Base-by-base conservation (phyloP, 2,329 filamentous ascomycete species). In the Simplicillium sp. region DNA sequence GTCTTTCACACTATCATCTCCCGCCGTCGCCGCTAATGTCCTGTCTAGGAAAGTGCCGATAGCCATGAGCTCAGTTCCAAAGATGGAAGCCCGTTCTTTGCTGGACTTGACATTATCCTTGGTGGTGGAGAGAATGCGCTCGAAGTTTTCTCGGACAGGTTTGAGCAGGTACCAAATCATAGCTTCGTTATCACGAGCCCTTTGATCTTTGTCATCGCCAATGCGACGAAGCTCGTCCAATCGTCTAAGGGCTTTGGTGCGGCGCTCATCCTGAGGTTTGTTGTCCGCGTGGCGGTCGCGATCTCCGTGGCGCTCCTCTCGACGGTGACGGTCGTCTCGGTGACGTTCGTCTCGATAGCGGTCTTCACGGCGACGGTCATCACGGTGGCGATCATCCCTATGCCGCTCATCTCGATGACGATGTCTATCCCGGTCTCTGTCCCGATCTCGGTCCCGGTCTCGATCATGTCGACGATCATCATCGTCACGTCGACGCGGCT, bases 41-140 rank as follows among this genome's bases (percentile, higher is more conserved):
- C 62, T 62, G 38, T 74, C 70, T 46, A 82, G 73, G 50, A 80
- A 81, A 42, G 74, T 71, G 40, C 80, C 80, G 55, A 83, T 78
- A 4, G 68, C 68, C 34, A 80, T 65, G 31, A 83, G 60, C 52
- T 81, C 74, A 20, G 66, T 63, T 50, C 79, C 80, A 53, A 82
- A 73, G 34, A 80, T 70, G 51, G 67, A 71, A 16, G 80, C 72
- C 35, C 80, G 70, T 39, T 75, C 70, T 48, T 80, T 78, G 50
- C 75, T 74, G 20, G 73, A 76, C 41, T 76, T 77, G 46, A 80
- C 74, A 38, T 72, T 72, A 48, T 78, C 77, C 48, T 74, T 75
- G 3, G 75, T 82, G 4, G 78, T 79, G 39, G 70, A 72, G 40
- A 74, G 65, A 40, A 83, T 74, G 20, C 65, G 68, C 47, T 73